Base-by-base conservation (phyloP, 495 filamentous ascomycete species). In the Glarea lozoyensis region DNA sequence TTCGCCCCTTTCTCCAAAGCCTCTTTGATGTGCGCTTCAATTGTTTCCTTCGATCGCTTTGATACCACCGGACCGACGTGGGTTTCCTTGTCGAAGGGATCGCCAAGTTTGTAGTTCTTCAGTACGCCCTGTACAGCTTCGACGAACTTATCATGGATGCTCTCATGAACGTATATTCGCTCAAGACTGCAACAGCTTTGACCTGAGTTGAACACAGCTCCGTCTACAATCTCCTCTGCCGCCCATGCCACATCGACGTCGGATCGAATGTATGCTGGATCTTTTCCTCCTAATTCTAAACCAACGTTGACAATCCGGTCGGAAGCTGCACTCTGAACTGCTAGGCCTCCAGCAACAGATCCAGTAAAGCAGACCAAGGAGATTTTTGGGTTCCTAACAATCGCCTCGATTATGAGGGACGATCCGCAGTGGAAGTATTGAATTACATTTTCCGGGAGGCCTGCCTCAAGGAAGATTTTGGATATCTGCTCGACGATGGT, bases 101-200 rank as follows among this genome's bases (percentile, higher is more conserved):
- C 82, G 4, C 92, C 92, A 3, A 97, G 73, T 48, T 82, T 89
- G 60, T 97, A 96, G 41, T 78, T 82, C 46, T 81, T 80, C 33
- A 94, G 67, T n/a, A 94, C 84, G 30, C 80, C 77, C 58, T 89
- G 83, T 6, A 84, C 67, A 15, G 83, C 82, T 25, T 72, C 64
- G n/a, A 94, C 65, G 51, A 96, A 93, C 10, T 73, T 54, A 42
- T 90, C 84, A 56, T 94, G 79, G 43, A 97, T 74, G 41, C 72
- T 78, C 40, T 85, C 84, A 49, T 89, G 81, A 2, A 95, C 92
- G 50, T 97, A 97, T 5, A 98, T 79, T 19, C 92, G 73, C 66
- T 96, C 92, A 37, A 97, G 73, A 4, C 84, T 80, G 63, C 92
- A 97, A 68, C 92, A 98, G 54, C 88, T 94, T 62, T 98, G 92